Evolutionary conservation across 2,329 filamentous ascomycete species (phyloP), one percentile per base, ranked within the genome.

Genomic region (Claviceps purpurea): DNA sequence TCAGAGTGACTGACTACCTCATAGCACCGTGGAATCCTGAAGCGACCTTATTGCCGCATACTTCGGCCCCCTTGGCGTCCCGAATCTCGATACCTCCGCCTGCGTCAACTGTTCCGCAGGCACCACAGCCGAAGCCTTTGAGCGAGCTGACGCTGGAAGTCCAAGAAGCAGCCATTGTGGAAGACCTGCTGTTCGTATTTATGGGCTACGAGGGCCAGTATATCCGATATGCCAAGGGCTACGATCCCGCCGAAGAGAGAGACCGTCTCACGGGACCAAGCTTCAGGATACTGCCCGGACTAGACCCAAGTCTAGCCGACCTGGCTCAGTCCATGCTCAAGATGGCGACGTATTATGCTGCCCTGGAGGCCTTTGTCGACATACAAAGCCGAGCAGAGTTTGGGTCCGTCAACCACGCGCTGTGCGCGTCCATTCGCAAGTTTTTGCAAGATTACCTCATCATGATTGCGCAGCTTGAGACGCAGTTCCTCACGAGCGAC

Each of bases 151-250:
- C 82, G 0, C 71, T 94, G 30, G 85, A 94, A 57, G 79, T 79
- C 2, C 93, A 98, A 66, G 93, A 98, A 69, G 80, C 82, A 24
- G 86, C 82, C 8, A 85, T 98, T 47, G 74, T 97, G 44, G 90
- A 96, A 59, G 93, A 98, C 61, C 70, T 98, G 16, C 70, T 97
- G 39, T 96, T 91, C 64, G 89, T 95, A 5, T 94, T 97, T 61
- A 96, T 98, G 90, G 93, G 93, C 24, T 95, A 89, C 57, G 93
- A 98, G 68, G 93, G 93, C n/a, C 89, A 95, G 66, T 97, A 97
- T 64, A 87, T 98, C 56, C 86, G 88, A 52, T 97, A 89, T 64
- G 79, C 78, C 54, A 85, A 88, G 58, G 78, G 79, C 8, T 97
- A 95, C 65, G 84, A 95, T 59, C 89, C 90, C 0, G 72, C 77